Percentiles rank a stretch among this genome's conserved stretches.
These are phyloP conservation scores for Pyrrhoderma noxium DNA, from an alignment of 1,284 basidiomycete genomes.

Conservation along the genomic window DNA sequence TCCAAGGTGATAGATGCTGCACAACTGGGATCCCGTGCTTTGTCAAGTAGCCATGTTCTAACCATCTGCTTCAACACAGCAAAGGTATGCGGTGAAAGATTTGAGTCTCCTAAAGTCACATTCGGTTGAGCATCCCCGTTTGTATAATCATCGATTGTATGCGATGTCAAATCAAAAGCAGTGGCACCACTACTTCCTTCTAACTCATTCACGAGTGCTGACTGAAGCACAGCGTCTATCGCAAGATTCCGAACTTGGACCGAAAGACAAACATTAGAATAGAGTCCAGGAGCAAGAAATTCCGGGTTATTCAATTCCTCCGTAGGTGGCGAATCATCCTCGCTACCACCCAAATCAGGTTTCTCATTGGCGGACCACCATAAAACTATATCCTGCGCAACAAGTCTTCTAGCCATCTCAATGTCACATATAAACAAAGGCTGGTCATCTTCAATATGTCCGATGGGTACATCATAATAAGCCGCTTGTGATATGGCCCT, in stretches of 20 bases:
- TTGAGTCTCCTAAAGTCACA: slow-evolving; percentile 84
- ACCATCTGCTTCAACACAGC: slow-evolving; percentile 83
- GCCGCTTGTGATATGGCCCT: slow-evolving; percentile 78
- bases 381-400: slow-evolving; percentile 83
- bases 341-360: slow-evolving; percentile 93
- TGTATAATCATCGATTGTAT: slow-evolving; percentile 87
- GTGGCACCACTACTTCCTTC: slow-evolving; percentile 91
- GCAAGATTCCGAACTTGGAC: slow-evolving; percentile 88
- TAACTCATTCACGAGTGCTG: slow-evolving; percentile 91
- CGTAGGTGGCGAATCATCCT: slow-evolving; percentile 73
- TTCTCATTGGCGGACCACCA: slow-evolving; percentile 93
- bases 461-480: slow-evolving; percentile 90
- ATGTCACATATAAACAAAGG: slow-evolving; percentile 85
- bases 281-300: slow-evolving; percentile 81
- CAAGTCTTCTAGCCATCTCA: slow-evolving; percentile 81
- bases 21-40: slow-evolving; percentile 58
- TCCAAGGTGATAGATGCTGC: slow-evolving; percentile 67
- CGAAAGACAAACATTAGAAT: slow-evolving; percentile 91
- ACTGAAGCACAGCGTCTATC: slow-evolving; percentile 91
- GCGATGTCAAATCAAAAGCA: slow-evolving; percentile 89
- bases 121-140: slow-evolving; percentile 71
- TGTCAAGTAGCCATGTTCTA: slow-evolving; percentile 89
- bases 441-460: slow-evolving; percentile 88
- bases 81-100: slow-evolving; percentile 88
- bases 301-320: slow-evolving; percentile 85